A percentile compares a stretch with the other conserved stretches of the same genome.
Evolutionary conservation across 495 filamentous ascomycete genomes (phyloP).

Genomic region (Trichoderma erinaceum): DNA sequence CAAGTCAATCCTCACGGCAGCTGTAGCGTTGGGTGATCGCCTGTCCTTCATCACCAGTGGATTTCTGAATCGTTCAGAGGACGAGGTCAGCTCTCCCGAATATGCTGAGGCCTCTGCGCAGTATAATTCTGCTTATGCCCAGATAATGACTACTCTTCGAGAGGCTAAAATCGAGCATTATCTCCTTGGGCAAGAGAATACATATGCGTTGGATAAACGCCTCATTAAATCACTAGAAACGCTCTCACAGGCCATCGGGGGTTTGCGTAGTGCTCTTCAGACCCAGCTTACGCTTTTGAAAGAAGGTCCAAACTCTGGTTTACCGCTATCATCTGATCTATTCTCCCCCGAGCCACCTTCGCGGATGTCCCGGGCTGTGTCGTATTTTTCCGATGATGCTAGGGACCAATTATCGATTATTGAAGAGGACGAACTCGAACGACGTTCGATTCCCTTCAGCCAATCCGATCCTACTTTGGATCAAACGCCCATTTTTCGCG

Average conservation of each 20-base stretch:
- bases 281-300: constrained; percentile 81
- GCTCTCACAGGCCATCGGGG: constrained; percentile 84
- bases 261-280: constrained; percentile 78
- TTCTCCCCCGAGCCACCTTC: constrained; percentile 29
- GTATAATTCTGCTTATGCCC: constrained; percentile 63
- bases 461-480: constrained; percentile 9
- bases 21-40: constrained; percentile 73
- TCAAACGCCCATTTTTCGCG: constrained; percentile 31
- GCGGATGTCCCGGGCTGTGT: constrained; percentile 16
- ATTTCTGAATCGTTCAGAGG: constrained; percentile 79
- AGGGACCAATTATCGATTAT: constrained; percentile 51
- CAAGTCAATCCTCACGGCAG: constrained; percentile 66
- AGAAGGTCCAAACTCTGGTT: constrained; percentile 39
- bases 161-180: constrained; percentile 92
- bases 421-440: constrained; percentile 10
- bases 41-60: constrained; percentile 74
- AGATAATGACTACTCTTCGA: constrained; percentile 70
- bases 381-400: constrained; percentile 29
- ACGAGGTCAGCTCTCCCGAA: constrained; percentile 57
- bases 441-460: constrained; percentile 5
- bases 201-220: constrained; percentile 72
- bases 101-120: constrained; percentile 61
- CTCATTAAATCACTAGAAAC: constrained; percentile 81
- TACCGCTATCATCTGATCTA: constrained; percentile 19
- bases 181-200: constrained; percentile 70